These are phyloP conservation scores for Vinca minor DNA, from an alignment of 257 asterid species.

Conservation along the genomic window DNA sequence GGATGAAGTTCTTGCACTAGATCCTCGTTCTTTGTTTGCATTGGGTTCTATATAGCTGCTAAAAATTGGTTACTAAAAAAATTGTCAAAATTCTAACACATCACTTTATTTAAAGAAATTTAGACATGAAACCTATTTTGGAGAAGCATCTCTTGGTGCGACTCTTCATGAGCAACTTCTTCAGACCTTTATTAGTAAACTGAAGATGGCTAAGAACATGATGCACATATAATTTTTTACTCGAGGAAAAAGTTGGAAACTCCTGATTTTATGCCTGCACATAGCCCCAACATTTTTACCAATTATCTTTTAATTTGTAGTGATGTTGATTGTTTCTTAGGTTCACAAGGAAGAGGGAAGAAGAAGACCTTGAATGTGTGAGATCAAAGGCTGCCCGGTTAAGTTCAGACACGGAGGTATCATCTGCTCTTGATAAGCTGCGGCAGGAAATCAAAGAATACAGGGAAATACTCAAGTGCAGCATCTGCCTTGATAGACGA, in stretches of 20 bases:
- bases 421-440: constrained; percentile 65
- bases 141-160: background rate
- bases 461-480: constrained; percentile 82
- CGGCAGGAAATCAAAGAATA: constrained; percentile 72
- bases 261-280: background rate
- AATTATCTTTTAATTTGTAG: background rate
- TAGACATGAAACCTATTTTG: background rate
- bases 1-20: background rate
- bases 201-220: background rate
- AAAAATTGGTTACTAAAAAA: background rate
- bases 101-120: background rate
- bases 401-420: constrained; percentile 53
- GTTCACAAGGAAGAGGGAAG: constrained; percentile 77
- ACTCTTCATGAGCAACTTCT: background rate
- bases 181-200: background rate
- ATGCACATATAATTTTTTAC: background rate
- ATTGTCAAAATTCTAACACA: background rate
- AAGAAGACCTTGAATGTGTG: constrained; percentile 65
- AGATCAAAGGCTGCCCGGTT: constrained; percentile 57
- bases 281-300: background rate
- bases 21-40: background rate
- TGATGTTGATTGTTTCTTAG: constrained; percentile 31
- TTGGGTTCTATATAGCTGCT: background rate
- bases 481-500: constrained; percentile 79
- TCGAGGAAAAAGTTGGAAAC: background rate